Evolutionary conservation across 129 eudicot genomes (phyloP), one percentile per base, ranked within the genome.

Genomic region (Arctium lappa): DNA sequence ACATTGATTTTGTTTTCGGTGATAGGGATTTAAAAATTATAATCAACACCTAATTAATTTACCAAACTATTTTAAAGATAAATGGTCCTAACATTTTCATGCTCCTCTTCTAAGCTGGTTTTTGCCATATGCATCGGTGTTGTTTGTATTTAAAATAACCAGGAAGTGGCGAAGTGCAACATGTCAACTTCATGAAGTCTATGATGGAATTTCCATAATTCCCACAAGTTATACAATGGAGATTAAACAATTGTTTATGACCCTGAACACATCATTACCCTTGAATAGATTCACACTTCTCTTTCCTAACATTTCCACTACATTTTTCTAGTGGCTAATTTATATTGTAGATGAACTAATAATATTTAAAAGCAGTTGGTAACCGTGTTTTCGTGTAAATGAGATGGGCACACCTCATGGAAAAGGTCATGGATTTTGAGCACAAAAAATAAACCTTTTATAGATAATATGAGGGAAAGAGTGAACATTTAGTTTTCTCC

Each of bases 231-330:
- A 79, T 10, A 68, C 66, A 15, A 32, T 42, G n/a, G 8, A 6
- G 27, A 66, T 79, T 79, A 37, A 79, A 68, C 2, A 79, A 79
- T 30, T 69, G 32, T 44, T 79, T 12, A 42, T 31, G 75, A 79
- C 65, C 81, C 63, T 66, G 69, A 39, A 38, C 75, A 38, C 75
- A 68, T 79, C 76, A 65, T 79, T 79, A 79, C 75, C 32, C 66
- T 32, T 79, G 44, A 44, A 42, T 69, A 44, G 46, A 79, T 63
- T 79, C 82, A 44, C 82, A 79, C 83, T 42, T 79, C 69, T 69
- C 6, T 30, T 39, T 77, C 30, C 60, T 18, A 78, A 13, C 73
- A 76, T 42, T 53, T 50, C 80, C 70, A 50, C 68, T 18, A 77
- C 73, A 29, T 62, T 62, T 18, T 77, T 3, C 72, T 77, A 77